Base-by-base conservation (phyloP, 257 asterid species). In the Gardenia jasminoides region DNA sequence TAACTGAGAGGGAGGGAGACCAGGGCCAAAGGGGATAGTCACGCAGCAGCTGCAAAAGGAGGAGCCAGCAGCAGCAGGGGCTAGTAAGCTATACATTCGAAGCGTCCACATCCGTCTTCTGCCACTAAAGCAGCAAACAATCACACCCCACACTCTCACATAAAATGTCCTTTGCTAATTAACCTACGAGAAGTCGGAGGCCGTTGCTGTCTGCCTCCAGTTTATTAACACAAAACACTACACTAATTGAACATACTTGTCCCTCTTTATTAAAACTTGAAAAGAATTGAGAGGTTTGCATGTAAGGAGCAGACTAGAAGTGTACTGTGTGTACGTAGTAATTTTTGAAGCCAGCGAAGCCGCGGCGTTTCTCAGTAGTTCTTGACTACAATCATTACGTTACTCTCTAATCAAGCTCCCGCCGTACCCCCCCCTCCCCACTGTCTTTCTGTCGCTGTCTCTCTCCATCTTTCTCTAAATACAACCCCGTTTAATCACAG, bases 381-480 rank as follows among this genome's bases (percentile, higher is more conserved):
- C 30, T 47, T 61, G 76, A 78, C 82, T 79, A 81, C 87, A 86
- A 86, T 86, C 79, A 83, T 86, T 78, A 83, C 81, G 44, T 76
- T 73, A 78, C 77, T 78, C 85, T 71, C 82, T 77, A 75, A 84
- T 81, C 84, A 54, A 64, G 13, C 48, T 46, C 69, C 56, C 78
- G 39, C 70, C 71, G 48, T 71, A 50, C 80, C n/a, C 70, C 36
- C 70, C n/a, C 22, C n/a, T n/a, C n/a, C n/a, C n/a, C n/a, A n/a
- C n/a, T n/a, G n/a, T 2, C 58, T 50, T 50, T 50, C 58, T 50
- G 58, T 61, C 74, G 47, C 70, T 68, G 72, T 48, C 20, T 69
- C 22, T 15, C n/a, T 59, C 56, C 26, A 7, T 66, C 70, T 5
- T 19, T 15, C 24, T 31, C 44, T 4, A 36, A 19, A 22, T 24